phyloP scores from a whole-genome alignment of 1,139 yeast genomes.

The Suhomyces choctaworum region DNA sequence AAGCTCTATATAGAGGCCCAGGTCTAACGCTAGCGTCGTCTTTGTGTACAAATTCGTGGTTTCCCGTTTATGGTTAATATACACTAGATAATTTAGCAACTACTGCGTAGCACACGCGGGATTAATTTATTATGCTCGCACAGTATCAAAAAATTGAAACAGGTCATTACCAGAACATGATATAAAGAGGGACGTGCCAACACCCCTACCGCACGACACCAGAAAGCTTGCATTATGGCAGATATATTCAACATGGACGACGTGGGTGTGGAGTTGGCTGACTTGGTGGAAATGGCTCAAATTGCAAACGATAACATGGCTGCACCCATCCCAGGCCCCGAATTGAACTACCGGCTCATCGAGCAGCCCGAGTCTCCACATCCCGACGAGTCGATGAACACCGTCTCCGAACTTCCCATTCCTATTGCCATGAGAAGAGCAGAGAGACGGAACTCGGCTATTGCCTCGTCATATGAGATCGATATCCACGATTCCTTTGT shows the following conservation, averaged over 20 bases:
- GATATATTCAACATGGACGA: conserved; percentile 23
- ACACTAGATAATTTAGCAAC: too few species aligned
- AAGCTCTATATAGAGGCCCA: conserved; percentile 28
- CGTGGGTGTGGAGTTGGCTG: conserved; percentile 12
- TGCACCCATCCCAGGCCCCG: conserved; percentile 2
- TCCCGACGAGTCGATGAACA: conserved; percentile 16
- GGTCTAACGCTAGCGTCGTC: too few species aligned
- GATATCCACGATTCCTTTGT: conserved; percentile 25
- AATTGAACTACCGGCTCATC: conserved; percentile 17
- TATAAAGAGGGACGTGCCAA: neutral
- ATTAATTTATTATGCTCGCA: too few species aligned
- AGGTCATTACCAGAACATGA: neutral
- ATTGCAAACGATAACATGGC: neutral
- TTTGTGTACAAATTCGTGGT: too few species aligned
- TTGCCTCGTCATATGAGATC: conserved; percentile 26
- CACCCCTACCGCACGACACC: neutral
- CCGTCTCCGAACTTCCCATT: conserved; percentile 19
- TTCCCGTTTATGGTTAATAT: too few species aligned
- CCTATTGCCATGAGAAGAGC: conserved; percentile 18
- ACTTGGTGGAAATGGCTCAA: conserved; percentile 1
- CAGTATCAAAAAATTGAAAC: too few species aligned
- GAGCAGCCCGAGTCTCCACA: conserved; percentile 12
- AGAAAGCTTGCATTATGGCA: conserved; percentile 12
- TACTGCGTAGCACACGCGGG: too few species aligned
- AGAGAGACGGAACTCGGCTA: conserved; percentile 19